These are phyloP conservation scores for Paramecium tetraurelia DNA, from an alignment of 73 alveolate species.

Conservation along the genomic window DNA sequence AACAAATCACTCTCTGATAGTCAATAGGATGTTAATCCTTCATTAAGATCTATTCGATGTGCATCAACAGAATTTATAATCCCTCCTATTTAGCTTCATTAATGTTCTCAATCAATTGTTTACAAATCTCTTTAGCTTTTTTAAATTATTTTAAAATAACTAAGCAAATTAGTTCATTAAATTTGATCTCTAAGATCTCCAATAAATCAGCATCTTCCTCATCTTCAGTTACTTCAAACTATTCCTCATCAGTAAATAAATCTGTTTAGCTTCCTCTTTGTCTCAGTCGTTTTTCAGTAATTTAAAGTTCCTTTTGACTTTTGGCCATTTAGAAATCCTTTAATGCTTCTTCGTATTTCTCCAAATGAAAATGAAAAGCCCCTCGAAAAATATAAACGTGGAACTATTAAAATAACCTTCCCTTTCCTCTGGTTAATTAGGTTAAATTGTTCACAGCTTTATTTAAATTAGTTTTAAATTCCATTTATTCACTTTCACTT, in stretches of 20 bases:
- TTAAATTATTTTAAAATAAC: constrained; percentile 28
- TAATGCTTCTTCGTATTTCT: constrained; percentile 64
- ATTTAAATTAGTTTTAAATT: not conserved
- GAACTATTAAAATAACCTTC: constrained; percentile 46
- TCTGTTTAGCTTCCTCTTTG: constrained; percentile 39
- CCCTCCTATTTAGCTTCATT: constrained; percentile 49
- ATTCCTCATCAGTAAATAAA: constrained; percentile 14
- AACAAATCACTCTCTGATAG: not conserved
- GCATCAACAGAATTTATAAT: not conserved
- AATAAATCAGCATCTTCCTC: constrained; percentile 56
- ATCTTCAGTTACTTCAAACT: constrained; percentile 53
- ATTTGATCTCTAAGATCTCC: constrained; percentile 42
- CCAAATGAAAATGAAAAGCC: constrained; percentile 53
- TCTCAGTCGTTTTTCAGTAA: constrained; percentile 13
- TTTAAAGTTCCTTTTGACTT: constrained; percentile 17
- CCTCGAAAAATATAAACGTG: constrained; percentile 63
- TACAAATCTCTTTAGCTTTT: constrained; percentile 48
- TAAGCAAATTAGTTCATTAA: constrained; percentile 41
- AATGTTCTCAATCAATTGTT: constrained; percentile 15
- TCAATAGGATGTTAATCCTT: not conserved
- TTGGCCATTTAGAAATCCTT: constrained; percentile 60
- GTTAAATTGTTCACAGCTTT: not conserved
- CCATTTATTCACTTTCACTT: constrained; percentile 23
- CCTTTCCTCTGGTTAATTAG: constrained; percentile 26
- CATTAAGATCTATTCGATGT: not conserved